A percentile compares a stretch with the other conserved stretches of the same genome.
phyloP scores from a whole-genome alignment of 306 rosid genomes.

The Cyclanthera cordifolia region DNA sequence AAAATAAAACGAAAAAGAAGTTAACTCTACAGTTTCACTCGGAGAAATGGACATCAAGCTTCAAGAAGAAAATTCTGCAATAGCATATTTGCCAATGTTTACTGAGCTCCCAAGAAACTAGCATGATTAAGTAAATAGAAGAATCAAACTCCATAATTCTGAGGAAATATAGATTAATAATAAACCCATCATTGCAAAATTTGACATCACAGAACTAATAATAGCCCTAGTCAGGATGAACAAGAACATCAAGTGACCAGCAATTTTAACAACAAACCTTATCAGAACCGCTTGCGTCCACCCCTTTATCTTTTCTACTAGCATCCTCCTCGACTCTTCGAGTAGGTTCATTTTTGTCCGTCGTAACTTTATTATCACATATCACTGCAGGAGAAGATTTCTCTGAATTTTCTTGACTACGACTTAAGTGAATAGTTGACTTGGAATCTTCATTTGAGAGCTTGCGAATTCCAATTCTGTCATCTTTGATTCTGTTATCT shows the following conservation, averaged over 20 bases:
- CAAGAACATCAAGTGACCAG: constrained; percentile 8
- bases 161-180: neutral
- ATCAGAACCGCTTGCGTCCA: constrained; percentile 20
- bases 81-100: neutral
- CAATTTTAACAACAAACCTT: constrained; percentile 20
- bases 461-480: constrained; percentile 26
- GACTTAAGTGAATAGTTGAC: constrained; percentile 22
- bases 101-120: neutral
- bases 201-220: neutral
- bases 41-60: neutral
- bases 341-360: constrained; percentile 22
- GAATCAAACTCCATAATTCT: neutral
- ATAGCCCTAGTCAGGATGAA: neutral
- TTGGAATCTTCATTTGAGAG: constrained; percentile 29
- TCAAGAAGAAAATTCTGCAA: neutral
- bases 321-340: constrained; percentile 23
- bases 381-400: constrained; percentile 17
- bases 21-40: neutral
- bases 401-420: constrained; percentile 21
- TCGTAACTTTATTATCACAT: constrained; percentile 14
- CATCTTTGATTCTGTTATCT: constrained; percentile 64
- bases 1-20: neutral
- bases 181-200: neutral
- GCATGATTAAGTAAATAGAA: neutral
- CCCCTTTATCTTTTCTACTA: constrained; percentile 18